These are phyloP conservation scores for Plasmodium knowlesi DNA, from an alignment of 169 alveolate species.

Conservation along the genomic window DNA sequence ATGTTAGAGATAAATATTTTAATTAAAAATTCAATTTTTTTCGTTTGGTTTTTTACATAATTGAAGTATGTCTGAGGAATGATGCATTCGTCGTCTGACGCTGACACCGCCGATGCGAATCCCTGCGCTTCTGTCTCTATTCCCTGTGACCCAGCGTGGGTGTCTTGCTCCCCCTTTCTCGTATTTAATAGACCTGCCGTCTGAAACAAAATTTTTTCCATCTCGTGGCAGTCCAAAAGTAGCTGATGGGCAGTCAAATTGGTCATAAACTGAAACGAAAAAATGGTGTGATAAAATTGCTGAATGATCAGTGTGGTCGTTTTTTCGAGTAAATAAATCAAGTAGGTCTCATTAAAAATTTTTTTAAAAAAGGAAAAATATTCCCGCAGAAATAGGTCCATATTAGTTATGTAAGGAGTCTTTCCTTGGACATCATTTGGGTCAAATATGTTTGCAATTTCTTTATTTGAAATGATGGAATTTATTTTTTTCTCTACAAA, in stretches of 20 bases:
- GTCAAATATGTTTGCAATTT: conserved; percentile 35
- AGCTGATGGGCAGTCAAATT: conserved; percentile 80
- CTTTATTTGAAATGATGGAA: conserved; percentile 19
- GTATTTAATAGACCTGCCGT: background rate
- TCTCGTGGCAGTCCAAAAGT: conserved; percentile 78
- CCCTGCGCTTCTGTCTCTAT: background rate
- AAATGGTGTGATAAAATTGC: conserved; percentile 77
- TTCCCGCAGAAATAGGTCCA: conserved; percentile 16
- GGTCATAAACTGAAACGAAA: conserved; percentile 76
- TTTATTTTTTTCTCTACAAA: conserved; percentile 38
- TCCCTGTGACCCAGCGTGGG: background rate
- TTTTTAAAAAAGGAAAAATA: conserved; percentile 53
- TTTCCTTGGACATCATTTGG: conserved; percentile 17
- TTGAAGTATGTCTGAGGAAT: conserved; percentile 58
- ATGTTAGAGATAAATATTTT: conserved; percentile 47
- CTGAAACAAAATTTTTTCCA: conserved; percentile 67
- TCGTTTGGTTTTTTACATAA: conserved; percentile 36
- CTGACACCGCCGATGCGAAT: background rate
- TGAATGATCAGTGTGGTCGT: conserved; percentile 77
- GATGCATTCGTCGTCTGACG: background rate
- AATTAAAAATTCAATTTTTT: conserved; percentile 51
- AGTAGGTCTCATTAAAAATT: conserved; percentile 67
- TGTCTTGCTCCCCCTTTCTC: background rate
- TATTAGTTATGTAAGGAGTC: conserved; percentile 11
- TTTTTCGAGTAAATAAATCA: conserved; percentile 81